Percentiles rank a stretch among this genome's conserved stretches.
These are phyloP conservation scores for Ogataea naganishii DNA, from an alignment of 805 yeast genomes.

Conservation along the genomic window DNA sequence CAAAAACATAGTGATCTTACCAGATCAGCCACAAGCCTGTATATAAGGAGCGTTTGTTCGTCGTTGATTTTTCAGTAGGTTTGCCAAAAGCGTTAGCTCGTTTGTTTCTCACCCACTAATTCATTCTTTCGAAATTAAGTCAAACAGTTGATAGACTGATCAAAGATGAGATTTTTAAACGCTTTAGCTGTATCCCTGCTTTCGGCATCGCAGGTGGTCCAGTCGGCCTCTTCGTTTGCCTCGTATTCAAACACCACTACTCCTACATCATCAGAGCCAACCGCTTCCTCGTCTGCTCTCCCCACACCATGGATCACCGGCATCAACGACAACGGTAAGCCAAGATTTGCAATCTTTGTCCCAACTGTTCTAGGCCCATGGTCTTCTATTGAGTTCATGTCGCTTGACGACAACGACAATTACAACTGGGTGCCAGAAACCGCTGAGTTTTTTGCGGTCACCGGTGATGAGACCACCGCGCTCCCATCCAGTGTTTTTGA, in stretches of 20 bases:
- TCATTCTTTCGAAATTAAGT: too few species aligned
- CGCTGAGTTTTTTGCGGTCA: slow-evolving; percentile 3
- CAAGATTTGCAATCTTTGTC: slow-evolving; percentile 11
- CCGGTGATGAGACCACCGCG: slow-evolving; percentile 1
- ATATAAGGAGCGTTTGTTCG: too few species aligned
- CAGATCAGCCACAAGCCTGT: too few species aligned
- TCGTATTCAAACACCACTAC: slow-evolving; percentile 7
- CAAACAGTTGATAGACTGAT: too few species aligned
- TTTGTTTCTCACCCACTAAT: too few species aligned
- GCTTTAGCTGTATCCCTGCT: too few species aligned
- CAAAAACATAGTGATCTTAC: too few species aligned
- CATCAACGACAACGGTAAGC: slow-evolving; percentile 9
- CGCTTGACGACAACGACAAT: slow-evolving; percentile 8
- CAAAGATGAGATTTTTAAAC: too few species aligned
- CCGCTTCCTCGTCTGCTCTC: slow-evolving; percentile 5
- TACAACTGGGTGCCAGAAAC: slow-evolving; percentile 13
- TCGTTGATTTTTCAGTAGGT: too few species aligned
- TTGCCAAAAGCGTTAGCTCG: too few species aligned
- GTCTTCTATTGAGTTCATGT: slow-evolving; percentile 9
- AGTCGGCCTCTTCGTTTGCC: slow-evolving; percentile 5
- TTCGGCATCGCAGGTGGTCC: too few species aligned
- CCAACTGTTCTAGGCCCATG: slow-evolving; percentile 14
- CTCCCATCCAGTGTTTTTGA: slow-evolving; percentile 4
- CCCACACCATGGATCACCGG: slow-evolving; percentile 11
- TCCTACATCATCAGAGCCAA: slow-evolving; percentile 3